Conservation (phyloP, 352 stramenopile species). For the Phytophthora fragariaefolia region DNA sequence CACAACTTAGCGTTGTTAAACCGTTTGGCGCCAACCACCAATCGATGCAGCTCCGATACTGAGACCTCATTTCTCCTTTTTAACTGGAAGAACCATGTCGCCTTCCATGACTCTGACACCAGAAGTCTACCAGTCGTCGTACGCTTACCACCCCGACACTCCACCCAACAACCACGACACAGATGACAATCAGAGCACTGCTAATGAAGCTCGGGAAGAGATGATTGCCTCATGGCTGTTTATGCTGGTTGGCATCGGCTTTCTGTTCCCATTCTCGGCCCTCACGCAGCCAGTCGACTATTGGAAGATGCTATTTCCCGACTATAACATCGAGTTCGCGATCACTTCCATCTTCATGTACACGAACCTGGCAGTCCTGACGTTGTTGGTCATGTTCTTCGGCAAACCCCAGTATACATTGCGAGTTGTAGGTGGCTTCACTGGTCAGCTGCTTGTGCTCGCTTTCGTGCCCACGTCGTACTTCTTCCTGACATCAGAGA, state of each 20-base stretch:
- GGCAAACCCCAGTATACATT: slow-evolving; percentile 64
- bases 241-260: slow-evolving; percentile 72
- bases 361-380: slow-evolving; percentile 72
- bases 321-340: slow-evolving; percentile 89
- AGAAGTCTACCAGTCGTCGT: slow-evolving; percentile 30
- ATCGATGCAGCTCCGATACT: slow-evolving; percentile 3
- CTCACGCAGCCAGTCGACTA: slow-evolving; percentile 90
- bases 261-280: slow-evolving; percentile 87
- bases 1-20: slow-evolving; percentile 27
- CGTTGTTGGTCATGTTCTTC: slow-evolving; percentile 62
- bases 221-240: slow-evolving; percentile 64
- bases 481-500: slow-evolving; percentile 67
- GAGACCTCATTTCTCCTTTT: slow-evolving; percentile 14
- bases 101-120: slow-evolving; percentile 49
- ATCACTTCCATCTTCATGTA: slow-evolving; percentile 88
- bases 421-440: slow-evolving; percentile 78
- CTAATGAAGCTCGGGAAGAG: slow-evolving; percentile 50
- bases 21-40: slow-evolving; percentile 10
- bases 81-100: slow-evolving; percentile 41
- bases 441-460: slow-evolving; percentile 73
- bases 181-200: slow-evolving; percentile 16
- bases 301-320: slow-evolving; percentile 83
- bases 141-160: slow-evolving; percentile 33
- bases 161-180: slow-evolving; percentile 29
- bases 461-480: slow-evolving; percentile 78